Evolutionary conservation across 345 rosid species (phyloP).

Genomic region (Angophora floribunda): DNA sequence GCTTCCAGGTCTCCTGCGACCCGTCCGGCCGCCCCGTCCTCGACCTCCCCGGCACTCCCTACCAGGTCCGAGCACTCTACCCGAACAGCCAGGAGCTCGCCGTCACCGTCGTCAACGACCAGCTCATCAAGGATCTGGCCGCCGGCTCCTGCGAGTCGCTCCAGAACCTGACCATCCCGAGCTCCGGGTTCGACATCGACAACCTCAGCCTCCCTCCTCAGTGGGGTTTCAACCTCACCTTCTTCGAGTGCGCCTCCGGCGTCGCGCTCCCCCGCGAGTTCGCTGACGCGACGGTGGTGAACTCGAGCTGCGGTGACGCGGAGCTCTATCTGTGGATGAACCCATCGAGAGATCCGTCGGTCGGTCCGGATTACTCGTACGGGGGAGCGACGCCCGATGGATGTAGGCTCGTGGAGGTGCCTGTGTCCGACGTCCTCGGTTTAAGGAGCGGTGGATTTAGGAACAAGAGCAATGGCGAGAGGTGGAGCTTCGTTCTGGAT

Average conservation of each 20-base stretch:
- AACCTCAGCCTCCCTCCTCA: constrained; percentile 2
- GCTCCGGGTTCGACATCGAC: not conserved
- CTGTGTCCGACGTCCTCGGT: not conserved
- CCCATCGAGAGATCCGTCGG: no score
- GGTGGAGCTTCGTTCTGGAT: not conserved
- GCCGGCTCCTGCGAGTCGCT: constrained; percentile 8
- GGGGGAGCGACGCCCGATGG: not conserved
- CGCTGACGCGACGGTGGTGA: not conserved
- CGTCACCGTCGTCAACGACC: constrained; percentile 6
- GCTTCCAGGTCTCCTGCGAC: constrained; percentile 12
- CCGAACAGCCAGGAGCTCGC: not conserved
- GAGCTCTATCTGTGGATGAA: not conserved
- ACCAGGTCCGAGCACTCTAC: not conserved
- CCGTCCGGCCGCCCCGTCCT: not conserved
- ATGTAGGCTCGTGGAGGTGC: constrained; percentile 4
- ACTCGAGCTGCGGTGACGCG: not conserved
- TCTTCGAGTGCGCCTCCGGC: not conserved
- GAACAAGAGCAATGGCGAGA: not conserved
- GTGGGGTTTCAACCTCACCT: not conserved
- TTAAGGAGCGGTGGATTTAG: not conserved
- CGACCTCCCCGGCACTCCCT: not conserved
- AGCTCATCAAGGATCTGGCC: not conserved
- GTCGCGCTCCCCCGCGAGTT: not conserved
- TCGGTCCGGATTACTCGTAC: not conserved
- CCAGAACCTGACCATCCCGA: constrained; percentile 1